Conservation (phyloP, 2,329 filamentous ascomycete species). For the Trichoderma harzianum region DNA sequence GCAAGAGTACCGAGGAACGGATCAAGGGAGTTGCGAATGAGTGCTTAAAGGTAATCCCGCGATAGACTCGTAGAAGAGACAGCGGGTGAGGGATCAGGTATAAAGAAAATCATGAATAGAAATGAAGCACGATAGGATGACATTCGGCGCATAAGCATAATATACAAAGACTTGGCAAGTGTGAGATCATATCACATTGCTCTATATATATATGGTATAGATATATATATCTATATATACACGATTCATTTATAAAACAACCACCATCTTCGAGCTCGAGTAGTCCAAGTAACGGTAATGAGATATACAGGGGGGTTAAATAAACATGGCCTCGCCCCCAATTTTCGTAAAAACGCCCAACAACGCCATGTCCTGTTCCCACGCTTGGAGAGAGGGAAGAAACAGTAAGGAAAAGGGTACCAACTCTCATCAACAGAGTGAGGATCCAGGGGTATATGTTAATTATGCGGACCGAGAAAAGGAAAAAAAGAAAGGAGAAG, state of each 20-base stretch:
- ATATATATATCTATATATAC: constrained; percentile 5
- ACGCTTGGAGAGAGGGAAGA: neutral
- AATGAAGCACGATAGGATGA: neutral
- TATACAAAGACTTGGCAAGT: neutral
- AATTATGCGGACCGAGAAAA: neutral
- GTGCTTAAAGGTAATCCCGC: constrained; percentile 36
- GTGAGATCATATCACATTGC: neutral
- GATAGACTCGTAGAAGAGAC: neutral
- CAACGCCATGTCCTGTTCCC: constrained; percentile 9
- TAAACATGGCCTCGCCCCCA: neutral
- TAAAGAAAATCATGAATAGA: neutral
- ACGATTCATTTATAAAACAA: neutral
- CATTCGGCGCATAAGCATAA: neutral
- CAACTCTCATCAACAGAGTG: neutral
- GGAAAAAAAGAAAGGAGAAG: neutral
- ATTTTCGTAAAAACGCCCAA: constrained; percentile 2
- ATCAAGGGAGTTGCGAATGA: constrained; percentile 48
- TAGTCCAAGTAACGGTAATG: neutral
- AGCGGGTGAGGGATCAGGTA: neutral
- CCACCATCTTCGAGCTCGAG: neutral
- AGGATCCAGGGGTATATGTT: constrained; percentile 14
- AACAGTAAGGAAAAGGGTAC: neutral
- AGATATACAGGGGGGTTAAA: neutral
- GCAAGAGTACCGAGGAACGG: constrained; percentile 43
- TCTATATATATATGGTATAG: neutral